These are phyloP conservation scores for Rhodotorula toruloides DNA, from an alignment of 768 basidiomycete genomes.

Conservation along the genomic window DNA sequence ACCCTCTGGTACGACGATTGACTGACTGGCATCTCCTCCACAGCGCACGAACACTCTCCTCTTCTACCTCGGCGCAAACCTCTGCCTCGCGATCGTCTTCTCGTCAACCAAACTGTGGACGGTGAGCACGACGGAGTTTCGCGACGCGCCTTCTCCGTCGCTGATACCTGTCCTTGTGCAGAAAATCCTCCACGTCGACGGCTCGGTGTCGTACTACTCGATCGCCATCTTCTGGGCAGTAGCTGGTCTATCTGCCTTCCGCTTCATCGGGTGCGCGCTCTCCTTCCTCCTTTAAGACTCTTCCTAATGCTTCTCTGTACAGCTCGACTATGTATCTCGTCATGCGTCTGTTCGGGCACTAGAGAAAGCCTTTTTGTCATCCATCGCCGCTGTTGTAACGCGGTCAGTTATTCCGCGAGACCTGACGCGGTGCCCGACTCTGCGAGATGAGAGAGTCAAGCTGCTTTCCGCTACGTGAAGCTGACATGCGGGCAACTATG, in stretches of 20 bases:
- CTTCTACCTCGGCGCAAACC: conserved; percentile 77
- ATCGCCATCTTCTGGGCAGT: conserved; percentile 70
- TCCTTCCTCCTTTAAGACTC: neutral
- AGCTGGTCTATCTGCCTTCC: conserved; percentile 71
- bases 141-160: neutral
- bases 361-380: too few relatives aligned
- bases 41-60: conserved; percentile 45
- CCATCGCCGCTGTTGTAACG: too few relatives aligned
- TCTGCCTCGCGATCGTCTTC: conserved; percentile 53
- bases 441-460: too few relatives aligned
- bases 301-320: neutral
- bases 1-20: neutral
- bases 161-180: conserved; percentile 15
- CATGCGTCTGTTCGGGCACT: conserved; percentile 24
- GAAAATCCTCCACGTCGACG: conserved; percentile 49
- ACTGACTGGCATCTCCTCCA: neutral
- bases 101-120: conserved; percentile 41
- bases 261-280: conserved; percentile 60
- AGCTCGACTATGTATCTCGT: conserved; percentile 29
- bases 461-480: too few relatives aligned
- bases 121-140: conserved; percentile 5
- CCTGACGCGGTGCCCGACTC: too few relatives aligned
- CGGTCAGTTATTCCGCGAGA: too few relatives aligned
- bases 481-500: too few relatives aligned
- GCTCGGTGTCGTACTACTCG: conserved; percentile 53